Conservation (phyloP, 2,329 filamentous ascomycete genomes). For the Aspergillus jensenii region DNA sequence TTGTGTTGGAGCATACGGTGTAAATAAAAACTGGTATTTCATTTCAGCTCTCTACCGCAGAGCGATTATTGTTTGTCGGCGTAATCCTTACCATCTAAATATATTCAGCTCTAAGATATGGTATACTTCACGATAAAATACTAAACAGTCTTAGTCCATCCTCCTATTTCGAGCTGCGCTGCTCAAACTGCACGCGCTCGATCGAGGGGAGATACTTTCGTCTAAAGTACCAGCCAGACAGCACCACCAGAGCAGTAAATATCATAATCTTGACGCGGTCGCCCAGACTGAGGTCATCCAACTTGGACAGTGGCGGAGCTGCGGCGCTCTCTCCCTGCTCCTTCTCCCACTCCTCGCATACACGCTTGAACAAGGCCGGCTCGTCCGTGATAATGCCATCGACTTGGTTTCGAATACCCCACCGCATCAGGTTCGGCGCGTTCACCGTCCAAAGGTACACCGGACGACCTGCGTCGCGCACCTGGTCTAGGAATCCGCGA, state of each 20-base stretch:
- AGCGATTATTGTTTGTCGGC: no score
- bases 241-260: neutral
- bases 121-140: no score
- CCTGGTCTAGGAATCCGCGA: neutral
- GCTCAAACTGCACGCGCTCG: neutral
- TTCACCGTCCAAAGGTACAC: slow-evolving; percentile 90
- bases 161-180: neutral
- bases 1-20: no score
- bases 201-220: neutral
- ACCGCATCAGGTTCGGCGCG: slow-evolving; percentile 72
- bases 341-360: neutral
- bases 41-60: no score
- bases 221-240: neutral
- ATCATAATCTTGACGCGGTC: neutral
- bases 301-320: neutral
- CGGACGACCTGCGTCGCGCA: slow-evolving; percentile 44
- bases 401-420: slow-evolving; percentile 65
- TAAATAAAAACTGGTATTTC: no score
- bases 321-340: neutral
- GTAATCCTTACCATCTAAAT: no score
- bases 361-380: slow-evolving; percentile 41
- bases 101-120: no score
- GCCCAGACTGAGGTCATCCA: neutral
- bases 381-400: slow-evolving; percentile 89
- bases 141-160: no score